Evolutionary conservation across 345 rosid genomes (phyloP).

Genomic region (Rhodamnia argentea): DNA sequence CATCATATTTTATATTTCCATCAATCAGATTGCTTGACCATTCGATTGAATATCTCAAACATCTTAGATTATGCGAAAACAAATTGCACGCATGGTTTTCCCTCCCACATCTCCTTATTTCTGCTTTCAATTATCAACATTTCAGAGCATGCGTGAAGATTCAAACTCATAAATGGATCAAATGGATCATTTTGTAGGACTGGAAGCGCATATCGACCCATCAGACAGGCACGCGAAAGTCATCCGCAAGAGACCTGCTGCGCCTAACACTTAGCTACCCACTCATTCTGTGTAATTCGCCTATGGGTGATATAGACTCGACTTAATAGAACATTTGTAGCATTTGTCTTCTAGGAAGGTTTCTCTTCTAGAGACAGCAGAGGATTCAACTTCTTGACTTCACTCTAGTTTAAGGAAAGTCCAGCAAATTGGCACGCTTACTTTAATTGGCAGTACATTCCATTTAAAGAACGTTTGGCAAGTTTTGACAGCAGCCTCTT

Average conservation of each 20-base stretch:
- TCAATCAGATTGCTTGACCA: not conserved
- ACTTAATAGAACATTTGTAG: too few relatives aligned
- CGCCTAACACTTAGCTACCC: too few relatives aligned
- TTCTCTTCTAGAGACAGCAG: too few relatives aligned
- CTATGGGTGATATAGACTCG: too few relatives aligned
- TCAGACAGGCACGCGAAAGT: too few relatives aligned
- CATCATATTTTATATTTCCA: not conserved
- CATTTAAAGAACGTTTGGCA: not conserved
- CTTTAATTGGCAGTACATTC: not conserved
- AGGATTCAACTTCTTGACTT: too few relatives aligned
- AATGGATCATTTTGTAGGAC: not conserved
- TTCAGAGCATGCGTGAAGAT: not conserved
- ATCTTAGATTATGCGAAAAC: not conserved
- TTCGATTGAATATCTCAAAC: not conserved
- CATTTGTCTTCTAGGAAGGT: too few relatives aligned
- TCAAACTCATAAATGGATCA: not conserved
- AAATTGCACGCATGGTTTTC: not conserved
- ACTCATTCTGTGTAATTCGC: too few relatives aligned
- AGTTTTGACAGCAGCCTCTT: not conserved
- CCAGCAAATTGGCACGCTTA: not conserved
- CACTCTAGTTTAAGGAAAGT: too few relatives aligned
- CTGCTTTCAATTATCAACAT: not conserved
- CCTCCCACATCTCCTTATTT: not conserved
- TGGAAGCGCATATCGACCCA: not conserved
- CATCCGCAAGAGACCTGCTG: too few relatives aligned